These are phyloP conservation scores for Gossypium bickii DNA, from an alignment of 345 rosid species.

Conservation along the genomic window DNA sequence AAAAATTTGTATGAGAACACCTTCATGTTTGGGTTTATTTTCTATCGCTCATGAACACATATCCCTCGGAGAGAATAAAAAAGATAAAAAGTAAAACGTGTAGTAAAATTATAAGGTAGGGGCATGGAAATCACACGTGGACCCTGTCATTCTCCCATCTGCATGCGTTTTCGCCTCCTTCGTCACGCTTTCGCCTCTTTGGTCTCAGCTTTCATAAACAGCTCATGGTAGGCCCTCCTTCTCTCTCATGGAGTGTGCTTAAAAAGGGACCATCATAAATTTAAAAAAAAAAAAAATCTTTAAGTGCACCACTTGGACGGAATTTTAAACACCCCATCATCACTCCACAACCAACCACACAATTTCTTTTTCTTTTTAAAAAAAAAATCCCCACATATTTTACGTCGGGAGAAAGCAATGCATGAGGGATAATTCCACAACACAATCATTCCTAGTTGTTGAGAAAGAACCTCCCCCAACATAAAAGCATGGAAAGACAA, in stretches of 20 bases:
- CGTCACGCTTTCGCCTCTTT: constrained; percentile 64
- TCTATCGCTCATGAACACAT: background rate
- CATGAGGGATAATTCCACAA: constrained; percentile 72
- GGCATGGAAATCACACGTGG: constrained; percentile 51
- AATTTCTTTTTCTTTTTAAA: background rate
- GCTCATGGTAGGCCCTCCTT: constrained; percentile 9
- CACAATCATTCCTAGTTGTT: constrained; percentile 58
- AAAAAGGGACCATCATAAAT: constrained; percentile 17
- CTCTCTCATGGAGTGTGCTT: constrained; percentile 15
- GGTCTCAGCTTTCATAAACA: constrained; percentile 33
- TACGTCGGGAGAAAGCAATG: constrained; percentile 93
- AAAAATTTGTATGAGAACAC: background rate
- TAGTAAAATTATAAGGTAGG: constrained; percentile 38
- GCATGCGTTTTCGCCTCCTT: constrained; percentile 39
- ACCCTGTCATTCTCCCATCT: constrained; percentile 28
- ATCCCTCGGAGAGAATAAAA: background rate
- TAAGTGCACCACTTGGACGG: constrained; percentile 52
- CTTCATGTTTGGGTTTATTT: constrained; percentile 10
- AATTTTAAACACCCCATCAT: constrained; percentile 32
- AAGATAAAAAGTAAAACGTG: background rate
- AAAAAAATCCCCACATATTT: constrained; percentile 25
- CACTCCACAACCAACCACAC: constrained; percentile 29
- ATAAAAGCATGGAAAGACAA: constrained; percentile 36
- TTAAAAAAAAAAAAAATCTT: background rate
- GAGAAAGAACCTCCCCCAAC: constrained; percentile 18